Evolutionary conservation across 2,329 filamentous ascomycete genomes (phyloP).

Genomic region (Hymenoscyphus infarciens): DNA sequence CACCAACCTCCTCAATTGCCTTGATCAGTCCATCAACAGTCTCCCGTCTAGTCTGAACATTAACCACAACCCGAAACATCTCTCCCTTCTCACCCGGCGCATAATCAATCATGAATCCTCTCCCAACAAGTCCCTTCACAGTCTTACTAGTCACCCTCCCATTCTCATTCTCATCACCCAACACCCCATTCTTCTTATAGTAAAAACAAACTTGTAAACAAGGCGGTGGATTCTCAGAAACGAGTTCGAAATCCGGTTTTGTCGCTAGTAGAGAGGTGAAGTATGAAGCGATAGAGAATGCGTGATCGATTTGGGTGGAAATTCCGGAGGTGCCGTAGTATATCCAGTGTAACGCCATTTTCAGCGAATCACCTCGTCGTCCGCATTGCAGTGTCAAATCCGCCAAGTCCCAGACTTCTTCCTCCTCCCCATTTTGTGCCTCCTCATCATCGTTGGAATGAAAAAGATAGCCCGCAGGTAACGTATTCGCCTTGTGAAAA

Average conservation of each 20-base stretch:
- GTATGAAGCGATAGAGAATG: conserved; percentile 67
- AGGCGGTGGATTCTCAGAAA: conserved; percentile 73
- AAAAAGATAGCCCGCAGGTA: conserved; percentile 84
- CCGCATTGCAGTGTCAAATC: conserved; percentile 94
- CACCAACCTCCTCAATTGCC: conserved; percentile 46
- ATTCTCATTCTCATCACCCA: conserved; percentile 46
- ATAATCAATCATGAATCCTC: conserved; percentile 65
- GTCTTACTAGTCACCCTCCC: conserved; percentile 53
- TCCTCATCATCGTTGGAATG: conserved; percentile 48
- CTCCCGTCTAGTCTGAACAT: conserved; percentile 54
- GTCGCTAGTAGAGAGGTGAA: conserved; percentile 55
- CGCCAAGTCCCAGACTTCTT: conserved; percentile 80
- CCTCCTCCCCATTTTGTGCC: conserved; percentile 38
- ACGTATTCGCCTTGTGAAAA: conserved; percentile 81
- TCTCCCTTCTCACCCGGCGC: conserved; percentile 52
- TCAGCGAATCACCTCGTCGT: conserved; percentile 77
- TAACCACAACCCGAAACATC: conserved; percentile 69
- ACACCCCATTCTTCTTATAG: conserved; percentile 58
- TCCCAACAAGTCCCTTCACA: conserved; percentile 48
- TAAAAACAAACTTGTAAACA: conserved; percentile 97
- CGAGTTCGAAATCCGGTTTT: conserved; percentile 61
- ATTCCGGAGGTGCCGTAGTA: conserved; percentile 83
- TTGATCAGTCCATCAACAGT: conserved; percentile 61
- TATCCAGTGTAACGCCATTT: conserved; percentile 83
- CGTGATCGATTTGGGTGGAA: conserved; percentile 63